phyloP scores from a whole-genome alignment of 2,329 filamentous ascomycete species.

The Rhexocercosporidium sp. region DNA sequence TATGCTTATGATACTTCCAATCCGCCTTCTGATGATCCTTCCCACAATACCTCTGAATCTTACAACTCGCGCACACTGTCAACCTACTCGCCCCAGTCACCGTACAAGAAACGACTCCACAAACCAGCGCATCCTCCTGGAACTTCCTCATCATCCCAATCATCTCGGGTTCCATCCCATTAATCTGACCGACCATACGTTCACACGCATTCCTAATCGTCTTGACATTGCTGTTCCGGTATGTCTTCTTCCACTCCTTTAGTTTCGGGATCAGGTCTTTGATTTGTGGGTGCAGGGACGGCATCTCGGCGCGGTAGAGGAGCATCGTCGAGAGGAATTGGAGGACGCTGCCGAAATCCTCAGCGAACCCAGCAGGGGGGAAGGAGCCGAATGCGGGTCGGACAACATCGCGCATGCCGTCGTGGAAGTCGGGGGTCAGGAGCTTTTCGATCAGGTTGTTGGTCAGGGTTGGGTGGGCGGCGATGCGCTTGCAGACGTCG shows the following conservation, averaged over 20 bases:
- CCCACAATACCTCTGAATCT: constrained; percentile 37
- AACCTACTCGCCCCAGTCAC: constrained; percentile 22
- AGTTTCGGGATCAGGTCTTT: constrained; percentile 33
- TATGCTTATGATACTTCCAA: constrained; percentile 41
- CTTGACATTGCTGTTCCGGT: constrained; percentile 23
- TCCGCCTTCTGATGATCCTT: constrained; percentile 40
- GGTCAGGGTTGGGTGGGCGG: constrained; percentile 28
- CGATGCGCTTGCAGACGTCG: constrained; percentile 33
- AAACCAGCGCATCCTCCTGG: constrained; percentile 29
- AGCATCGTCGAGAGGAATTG: constrained; percentile 38
- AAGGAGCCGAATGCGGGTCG: constrained; percentile 13
- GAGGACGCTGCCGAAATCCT: constrained; percentile 35
- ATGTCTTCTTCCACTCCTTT: constrained; percentile 28
- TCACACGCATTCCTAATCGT: constrained; percentile 31
- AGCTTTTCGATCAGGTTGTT: constrained; percentile 32
- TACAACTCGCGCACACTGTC: constrained; percentile 36
- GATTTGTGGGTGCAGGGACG: constrained; percentile 25
- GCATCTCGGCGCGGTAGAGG: constrained; percentile 27
- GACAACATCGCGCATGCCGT: constrained; percentile 26
- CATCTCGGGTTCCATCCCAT: constrained; percentile 23
- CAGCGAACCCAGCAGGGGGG: constrained; percentile 30
- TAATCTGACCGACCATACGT: constrained; percentile 33
- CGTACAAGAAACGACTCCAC: constrained; percentile 27
- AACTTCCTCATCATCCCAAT: constrained; percentile 21
- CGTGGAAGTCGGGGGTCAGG: constrained; percentile 26